Conservation (phyloP, 2,329 filamentous ascomycete genomes). For the Balansia obtecta region DNA sequence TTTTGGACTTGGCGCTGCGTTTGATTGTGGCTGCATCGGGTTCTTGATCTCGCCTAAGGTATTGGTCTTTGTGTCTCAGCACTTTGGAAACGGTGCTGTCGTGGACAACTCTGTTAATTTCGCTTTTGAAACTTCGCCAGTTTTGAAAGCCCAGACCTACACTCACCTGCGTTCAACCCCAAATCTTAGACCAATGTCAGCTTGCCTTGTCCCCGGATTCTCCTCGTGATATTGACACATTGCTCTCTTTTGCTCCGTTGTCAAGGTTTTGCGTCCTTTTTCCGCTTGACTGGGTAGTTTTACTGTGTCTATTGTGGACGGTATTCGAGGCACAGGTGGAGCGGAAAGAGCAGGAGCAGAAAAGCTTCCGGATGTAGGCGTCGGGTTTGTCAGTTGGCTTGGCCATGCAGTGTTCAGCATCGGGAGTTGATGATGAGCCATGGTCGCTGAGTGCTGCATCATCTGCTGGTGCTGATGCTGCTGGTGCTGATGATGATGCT, state of each 20-base stretch:
- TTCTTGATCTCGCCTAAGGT: slow-evolving; percentile 73
- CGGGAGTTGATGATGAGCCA: slow-evolving; percentile 48
- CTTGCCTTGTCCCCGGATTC: slow-evolving; percentile 83
- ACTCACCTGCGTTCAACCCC: slow-evolving; percentile 91
- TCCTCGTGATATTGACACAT: slow-evolving; percentile 95
- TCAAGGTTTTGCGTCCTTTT: slow-evolving; percentile 75
- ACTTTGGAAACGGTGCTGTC: slow-evolving; percentile 96
- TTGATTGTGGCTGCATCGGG: slow-evolving; percentile 48
- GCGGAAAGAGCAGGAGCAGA: slow-evolving; percentile 46
- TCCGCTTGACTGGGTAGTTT: slow-evolving; percentile 27
- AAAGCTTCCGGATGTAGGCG: slow-evolving; percentile 38
- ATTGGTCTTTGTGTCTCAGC: slow-evolving; percentile 86
- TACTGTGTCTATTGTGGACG: slow-evolving; percentile 26
- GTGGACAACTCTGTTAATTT: not conserved
- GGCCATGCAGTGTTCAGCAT: slow-evolving; percentile 69
- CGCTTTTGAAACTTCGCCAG: not conserved
- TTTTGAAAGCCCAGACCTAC: not conserved
- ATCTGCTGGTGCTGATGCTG: slow-evolving; percentile 18
- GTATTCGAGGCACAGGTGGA: slow-evolving; percentile 38
- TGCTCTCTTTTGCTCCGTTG: slow-evolving; percentile 73
- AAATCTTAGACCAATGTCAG: slow-evolving; percentile 90
- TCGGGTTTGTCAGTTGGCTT: slow-evolving; percentile 66
- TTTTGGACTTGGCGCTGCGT: slow-evolving; percentile 63
- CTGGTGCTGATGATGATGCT: slow-evolving; percentile 6
- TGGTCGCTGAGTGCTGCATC: slow-evolving; percentile 24